These are phyloP conservation scores for Alisma plantagoaquatica DNA, from an alignment of 106 monocot species.

Conservation along the genomic window DNA sequence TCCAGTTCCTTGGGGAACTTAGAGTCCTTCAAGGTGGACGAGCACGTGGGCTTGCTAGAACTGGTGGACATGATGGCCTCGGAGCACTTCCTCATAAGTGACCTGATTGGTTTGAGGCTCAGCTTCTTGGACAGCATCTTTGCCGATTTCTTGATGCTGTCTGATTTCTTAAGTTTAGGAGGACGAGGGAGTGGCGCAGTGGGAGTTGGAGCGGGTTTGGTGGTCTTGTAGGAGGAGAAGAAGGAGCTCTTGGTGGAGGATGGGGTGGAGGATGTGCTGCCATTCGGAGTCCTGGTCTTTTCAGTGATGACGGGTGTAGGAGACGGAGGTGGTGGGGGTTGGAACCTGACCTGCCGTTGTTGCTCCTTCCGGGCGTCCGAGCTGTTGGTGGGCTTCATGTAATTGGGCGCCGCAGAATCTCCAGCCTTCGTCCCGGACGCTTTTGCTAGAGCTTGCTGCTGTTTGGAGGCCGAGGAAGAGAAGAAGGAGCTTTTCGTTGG, in stretches of 20 bases:
- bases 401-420: slow-evolving; percentile 17
- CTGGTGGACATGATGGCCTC: slow-evolving; percentile 3
- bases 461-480: background rate
- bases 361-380: slow-evolving; percentile 38
- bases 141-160: background rate
- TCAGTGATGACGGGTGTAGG: slow-evolving; percentile 8
- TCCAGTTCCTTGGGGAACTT: slow-evolving; percentile 52
- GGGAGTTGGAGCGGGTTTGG: too few relatives aligned
- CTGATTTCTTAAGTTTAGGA: too few relatives aligned
- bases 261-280: background rate
- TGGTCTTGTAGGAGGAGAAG: slow-evolving; percentile 5
- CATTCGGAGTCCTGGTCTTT: background rate
- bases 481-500: too few relatives aligned
- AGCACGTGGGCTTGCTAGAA: slow-evolving; percentile 41
- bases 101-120: slow-evolving; percentile 21
- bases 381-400: slow-evolving; percentile 51
- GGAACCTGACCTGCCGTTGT: too few relatives aligned
- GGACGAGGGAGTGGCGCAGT: too few relatives aligned
- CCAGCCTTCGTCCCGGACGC: too few relatives aligned
- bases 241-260: background rate
- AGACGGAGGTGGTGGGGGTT: too few relatives aligned
- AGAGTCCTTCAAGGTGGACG: slow-evolving; percentile 53
- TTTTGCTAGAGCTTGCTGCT: background rate
- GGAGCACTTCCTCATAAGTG: slow-evolving; percentile 32
- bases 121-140: slow-evolving; percentile 22